Conservation (phyloP, 1,139 yeast genomes). For the Taiozyma onychis region DNA sequence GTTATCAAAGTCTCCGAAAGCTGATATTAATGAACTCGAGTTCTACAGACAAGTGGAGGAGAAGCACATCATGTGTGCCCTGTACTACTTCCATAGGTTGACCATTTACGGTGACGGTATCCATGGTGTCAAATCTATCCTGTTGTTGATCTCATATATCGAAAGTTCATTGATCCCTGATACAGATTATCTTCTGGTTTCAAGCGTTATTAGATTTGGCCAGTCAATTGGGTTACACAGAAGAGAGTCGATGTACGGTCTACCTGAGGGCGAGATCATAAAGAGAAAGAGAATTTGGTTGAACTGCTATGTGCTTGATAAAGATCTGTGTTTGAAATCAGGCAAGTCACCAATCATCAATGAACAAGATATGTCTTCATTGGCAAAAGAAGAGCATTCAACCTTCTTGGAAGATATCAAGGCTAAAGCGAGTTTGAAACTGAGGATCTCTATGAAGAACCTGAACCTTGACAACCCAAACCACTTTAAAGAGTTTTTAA, state of each 20-base stretch:
- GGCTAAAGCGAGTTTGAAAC: background rate
- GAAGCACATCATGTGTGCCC: constrained; percentile 4
- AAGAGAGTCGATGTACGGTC: constrained; percentile 37
- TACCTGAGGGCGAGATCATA: constrained; percentile 33
- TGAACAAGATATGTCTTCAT: constrained; percentile 39
- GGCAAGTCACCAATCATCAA: constrained; percentile 56
- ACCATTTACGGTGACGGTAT: constrained; percentile 31
- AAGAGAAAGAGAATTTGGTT: constrained; percentile 46
- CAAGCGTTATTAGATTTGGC: constrained; percentile 53
- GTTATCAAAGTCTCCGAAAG: background rate
- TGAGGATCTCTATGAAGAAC: constrained; percentile 5
- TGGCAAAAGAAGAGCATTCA: constrained; percentile 8
- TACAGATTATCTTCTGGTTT: constrained; percentile 36
- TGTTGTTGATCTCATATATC: constrained; percentile 38
- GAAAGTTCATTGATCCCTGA: constrained; percentile 40
- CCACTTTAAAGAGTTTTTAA: constrained; percentile 6
- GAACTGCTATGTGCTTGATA: constrained; percentile 48
- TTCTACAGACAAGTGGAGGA: constrained; percentile 5
- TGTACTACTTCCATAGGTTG: constrained; percentile 4
- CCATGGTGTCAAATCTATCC: constrained; percentile 40
- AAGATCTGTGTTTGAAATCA: constrained; percentile 44
- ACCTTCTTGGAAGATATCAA: constrained; percentile 8
- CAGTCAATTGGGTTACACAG: constrained; percentile 61
- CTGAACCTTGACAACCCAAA: constrained; percentile 10
- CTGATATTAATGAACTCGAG: constrained; percentile 1